phyloP scores from a whole-genome alignment of 1,284 basidiomycete genomes.

The Rhizoctonia solani region DNA sequence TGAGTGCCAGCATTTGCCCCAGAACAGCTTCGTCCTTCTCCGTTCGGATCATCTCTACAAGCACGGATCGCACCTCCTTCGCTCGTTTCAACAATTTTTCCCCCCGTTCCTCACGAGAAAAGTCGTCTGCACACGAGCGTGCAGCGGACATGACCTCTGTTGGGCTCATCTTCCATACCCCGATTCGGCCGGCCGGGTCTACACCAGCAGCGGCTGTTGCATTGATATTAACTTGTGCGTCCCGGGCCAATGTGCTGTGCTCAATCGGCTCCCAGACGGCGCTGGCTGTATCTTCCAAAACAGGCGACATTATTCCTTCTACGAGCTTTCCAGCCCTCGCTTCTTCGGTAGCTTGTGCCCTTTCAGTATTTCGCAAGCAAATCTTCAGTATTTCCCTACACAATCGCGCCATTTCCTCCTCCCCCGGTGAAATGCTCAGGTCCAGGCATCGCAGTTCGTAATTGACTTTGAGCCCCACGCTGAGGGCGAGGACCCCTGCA shows the following conservation, averaged over 20 bases:
- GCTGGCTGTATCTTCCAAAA: conserved; percentile 41
- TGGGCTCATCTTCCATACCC: conserved; percentile 55
- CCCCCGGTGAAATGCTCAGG: conserved; percentile 86
- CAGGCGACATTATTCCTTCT: conserved; percentile 17
- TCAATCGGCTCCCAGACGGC: conserved; percentile 81
- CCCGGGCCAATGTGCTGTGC: conserved; percentile 72
- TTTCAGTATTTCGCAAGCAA: conserved; percentile 91
- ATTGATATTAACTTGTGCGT: conserved; percentile 31
- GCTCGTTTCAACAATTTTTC: conserved; percentile 47
- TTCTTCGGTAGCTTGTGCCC: conserved; percentile 50
- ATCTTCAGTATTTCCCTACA: conserved; percentile 77
- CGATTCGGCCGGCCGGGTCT: conserved; percentile 34
- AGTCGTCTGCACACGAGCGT: conserved; percentile 9
- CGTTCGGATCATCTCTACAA: conserved; percentile 62
- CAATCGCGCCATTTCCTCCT: conserved; percentile 86
- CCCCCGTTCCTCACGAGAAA: conserved; percentile 23
- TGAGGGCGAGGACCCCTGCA: conserved; percentile 91
- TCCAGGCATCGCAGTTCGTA: conserved; percentile 89
- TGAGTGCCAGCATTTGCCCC: conserved; percentile 69
- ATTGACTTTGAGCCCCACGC: conserved; percentile 81
- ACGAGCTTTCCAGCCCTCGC: conserved; percentile 27
- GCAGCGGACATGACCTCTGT: conserved; percentile 54
- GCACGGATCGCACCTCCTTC: conserved; percentile 58
- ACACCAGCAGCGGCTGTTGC: conserved; percentile 24
- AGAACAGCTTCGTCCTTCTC: conserved; percentile 62